Base-by-base conservation (phyloP, 2,329 filamentous ascomycete species). In the Phialophora expanda region DNA sequence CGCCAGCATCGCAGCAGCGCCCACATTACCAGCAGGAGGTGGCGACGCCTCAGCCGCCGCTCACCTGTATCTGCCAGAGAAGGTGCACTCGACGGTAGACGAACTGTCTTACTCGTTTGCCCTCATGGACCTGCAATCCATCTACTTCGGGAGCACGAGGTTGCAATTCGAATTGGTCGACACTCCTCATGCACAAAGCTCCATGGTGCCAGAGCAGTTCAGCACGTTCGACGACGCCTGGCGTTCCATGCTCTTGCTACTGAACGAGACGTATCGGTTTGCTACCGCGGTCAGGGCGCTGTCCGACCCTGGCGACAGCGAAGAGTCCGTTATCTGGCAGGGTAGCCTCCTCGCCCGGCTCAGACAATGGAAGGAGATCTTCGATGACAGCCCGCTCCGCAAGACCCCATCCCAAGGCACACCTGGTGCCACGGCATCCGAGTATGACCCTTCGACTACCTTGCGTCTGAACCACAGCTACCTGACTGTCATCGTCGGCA, bases 41-140 rank as follows among this genome's bases (percentile, higher is more conserved):
- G 12, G 5, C 3, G 14, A 38, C 12, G 12, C 34, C 5, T 17
- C 34, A 4, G 20, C 12, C 26, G 17, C 51, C 6, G 51, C 32
- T 26, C 32, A 4, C 4, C 5, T 54, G 17, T 32, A 54, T n/a
- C 24, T 54, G 3, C 51, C 22, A 12, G 20, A 54, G 28, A 54
- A 53, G 51, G 28, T 51, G 2, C 38, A 44, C n/a, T 59, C 56
- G 17, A 54, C 46, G 5, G 9, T 64, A 46, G 62, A 59, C 30
- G 55, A 64, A 12, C 38, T 60, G 28, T 50, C 38, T 1, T 60
- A 64, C n/a, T 58, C 62, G 2, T 64, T 60, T 26, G 62, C 56
- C 17, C 30, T 64, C 17, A 64, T 64, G 61, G 61, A 64, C 34
- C 11, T 64, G n/a, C 61, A 64, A 17, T 64, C 61, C 14, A 41